Conservation (phyloP, 306 rosid species). For the Vicia faba region DNA sequence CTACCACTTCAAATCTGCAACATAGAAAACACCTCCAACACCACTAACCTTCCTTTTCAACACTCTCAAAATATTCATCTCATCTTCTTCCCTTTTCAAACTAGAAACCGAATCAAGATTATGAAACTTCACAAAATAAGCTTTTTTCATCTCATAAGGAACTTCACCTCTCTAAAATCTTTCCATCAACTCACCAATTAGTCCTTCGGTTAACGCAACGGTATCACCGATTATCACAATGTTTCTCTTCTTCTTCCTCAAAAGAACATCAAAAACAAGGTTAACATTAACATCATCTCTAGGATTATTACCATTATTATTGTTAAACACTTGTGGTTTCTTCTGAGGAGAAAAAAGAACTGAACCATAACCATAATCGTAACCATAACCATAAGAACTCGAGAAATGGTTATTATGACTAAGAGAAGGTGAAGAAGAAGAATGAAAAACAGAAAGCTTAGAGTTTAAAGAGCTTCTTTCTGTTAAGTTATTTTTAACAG, state of each 20-base stretch:
- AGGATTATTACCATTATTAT: too few species aligned
- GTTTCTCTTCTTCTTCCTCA: conserved; percentile 68
- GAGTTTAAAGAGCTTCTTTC: conserved; percentile 54
- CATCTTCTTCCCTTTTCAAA: conserved; percentile 72
- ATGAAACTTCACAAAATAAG: conserved; percentile 56
- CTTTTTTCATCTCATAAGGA: conserved; percentile 65
- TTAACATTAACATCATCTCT: conserved; percentile 38
- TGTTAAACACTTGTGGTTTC: conserved; percentile 29
- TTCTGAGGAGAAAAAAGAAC: conserved; percentile 62
- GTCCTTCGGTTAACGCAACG: conserved; percentile 55
- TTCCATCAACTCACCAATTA: conserved; percentile 60
- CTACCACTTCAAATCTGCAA: conserved; percentile 83
- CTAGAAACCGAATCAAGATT: conserved; percentile 50
- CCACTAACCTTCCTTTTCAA: conserved; percentile 59
- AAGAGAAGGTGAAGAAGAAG: conserved; percentile 60
- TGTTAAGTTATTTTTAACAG: conserved; percentile 59
- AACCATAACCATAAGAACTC: conserved; percentile 29
- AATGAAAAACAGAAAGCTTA: conserved; percentile 42
- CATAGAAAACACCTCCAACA: conserved; percentile 55
- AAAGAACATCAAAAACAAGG: conserved; percentile 60
- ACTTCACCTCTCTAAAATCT: conserved; percentile 70
- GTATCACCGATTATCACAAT: conserved; percentile 83
- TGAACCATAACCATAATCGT: conserved; percentile 42
- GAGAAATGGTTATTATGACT: conserved; percentile 48
- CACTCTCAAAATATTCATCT: conserved; percentile 48